Percentiles rank a stretch among this genome's conserved stretches.
Evolutionary conservation across 2,329 filamentous ascomycete species (phyloP).

Genomic region (Paraphoma chrysanthemicola): DNA sequence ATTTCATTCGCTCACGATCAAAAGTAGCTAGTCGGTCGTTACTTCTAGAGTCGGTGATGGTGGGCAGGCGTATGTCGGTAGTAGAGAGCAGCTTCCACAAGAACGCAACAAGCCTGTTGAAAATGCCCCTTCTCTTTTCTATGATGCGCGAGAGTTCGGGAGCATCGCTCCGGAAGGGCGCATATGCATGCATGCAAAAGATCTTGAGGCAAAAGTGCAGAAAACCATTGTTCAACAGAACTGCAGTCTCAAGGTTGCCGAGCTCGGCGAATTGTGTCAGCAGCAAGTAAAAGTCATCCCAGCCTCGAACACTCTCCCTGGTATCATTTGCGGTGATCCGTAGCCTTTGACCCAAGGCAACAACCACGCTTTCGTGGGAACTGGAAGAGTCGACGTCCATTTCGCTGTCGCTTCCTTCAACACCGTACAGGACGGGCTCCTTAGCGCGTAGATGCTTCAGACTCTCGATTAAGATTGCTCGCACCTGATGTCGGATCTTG

Average conservation of each 20-base stretch:
- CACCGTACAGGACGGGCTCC: slow-evolving; percentile 35
- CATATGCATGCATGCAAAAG: slow-evolving; percentile 36
- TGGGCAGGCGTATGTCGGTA: slow-evolving; percentile 31
- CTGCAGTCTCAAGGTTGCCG: slow-evolving; percentile 36
- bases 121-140: slow-evolving; percentile 40
- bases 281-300: slow-evolving; percentile 46
- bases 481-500: slow-evolving; percentile 37
- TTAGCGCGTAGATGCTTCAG: slow-evolving; percentile 42
- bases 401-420: slow-evolving; percentile 36
- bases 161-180: slow-evolving; percentile 14
- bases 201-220: slow-evolving; percentile 38
- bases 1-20: slow-evolving; percentile 29
- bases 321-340: slow-evolving; percentile 30
- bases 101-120: slow-evolving; percentile 41
- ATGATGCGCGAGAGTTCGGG: slow-evolving; percentile 36
- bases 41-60: slow-evolving; percentile 3
- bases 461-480: slow-evolving; percentile 39
- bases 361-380: slow-evolving; percentile 23
- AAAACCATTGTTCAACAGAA: slow-evolving; percentile 34
- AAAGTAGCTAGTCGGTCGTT: slow-evolving; percentile 27
- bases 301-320: slow-evolving; percentile 31
- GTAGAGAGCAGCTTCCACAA: slow-evolving; percentile 34
- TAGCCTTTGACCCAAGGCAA: slow-evolving; percentile 24
- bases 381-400: slow-evolving; percentile 24
- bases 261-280: slow-evolving; percentile 37